Conservation (phyloP, 805 yeast genomes). For the Vanderwaltozyma polyspora region DNA sequence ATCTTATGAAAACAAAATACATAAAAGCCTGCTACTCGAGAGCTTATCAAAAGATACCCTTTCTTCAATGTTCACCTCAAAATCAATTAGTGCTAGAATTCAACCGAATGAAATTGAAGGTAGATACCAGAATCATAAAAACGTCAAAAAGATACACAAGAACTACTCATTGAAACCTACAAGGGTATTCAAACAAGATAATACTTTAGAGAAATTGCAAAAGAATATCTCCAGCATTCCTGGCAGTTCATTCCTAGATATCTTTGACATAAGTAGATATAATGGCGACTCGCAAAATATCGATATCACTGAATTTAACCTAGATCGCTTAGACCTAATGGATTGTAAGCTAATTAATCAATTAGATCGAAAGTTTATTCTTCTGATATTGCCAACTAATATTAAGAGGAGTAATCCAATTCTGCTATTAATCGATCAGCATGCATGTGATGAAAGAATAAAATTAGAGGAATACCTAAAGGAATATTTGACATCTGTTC, state of each 20-base stretch:
- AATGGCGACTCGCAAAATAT: no score
- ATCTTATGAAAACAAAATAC: background rate
- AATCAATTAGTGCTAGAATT: background rate
- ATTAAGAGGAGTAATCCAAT: conserved; percentile 4
- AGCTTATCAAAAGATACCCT: background rate
- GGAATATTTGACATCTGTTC: conserved; percentile 26
- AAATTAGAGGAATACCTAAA: conserved; percentile 42
- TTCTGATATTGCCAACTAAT: conserved; percentile 26
- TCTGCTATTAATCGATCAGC: conserved; percentile 57
- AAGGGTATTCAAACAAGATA: no score
- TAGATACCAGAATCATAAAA: no score
- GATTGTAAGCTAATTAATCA: conserved; percentile 39
- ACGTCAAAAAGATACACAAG: no score
- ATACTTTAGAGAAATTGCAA: no score
- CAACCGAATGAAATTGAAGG: background rate
- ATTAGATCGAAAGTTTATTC: conserved; percentile 52
- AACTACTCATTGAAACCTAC: no score
- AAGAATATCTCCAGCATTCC: no score
- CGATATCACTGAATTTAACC: no score
- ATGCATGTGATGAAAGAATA: conserved; percentile 74
- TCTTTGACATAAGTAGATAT: no score
- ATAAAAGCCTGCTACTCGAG: background rate
- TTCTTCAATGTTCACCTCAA: background rate
- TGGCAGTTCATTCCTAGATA: no score
- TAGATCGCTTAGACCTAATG: no score